Evolutionary conservation across 148 eudicot species (phyloP), one percentile per base, ranked within the genome.

Genomic region (Beta vulgaris): DNA sequence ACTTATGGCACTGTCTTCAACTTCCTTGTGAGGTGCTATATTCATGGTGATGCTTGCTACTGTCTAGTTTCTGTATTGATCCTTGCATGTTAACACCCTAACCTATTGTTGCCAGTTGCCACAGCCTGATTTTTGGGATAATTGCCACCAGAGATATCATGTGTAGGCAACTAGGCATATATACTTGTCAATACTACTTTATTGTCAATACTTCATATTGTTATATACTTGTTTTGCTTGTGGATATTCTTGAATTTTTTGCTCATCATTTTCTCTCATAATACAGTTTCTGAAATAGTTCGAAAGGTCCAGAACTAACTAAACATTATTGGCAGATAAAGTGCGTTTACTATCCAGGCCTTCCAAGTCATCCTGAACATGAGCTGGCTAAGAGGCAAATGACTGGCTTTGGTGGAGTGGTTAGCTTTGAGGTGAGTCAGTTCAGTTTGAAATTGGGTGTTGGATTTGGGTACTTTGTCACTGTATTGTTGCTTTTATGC

Each of bases 341-440:
- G 72, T 86, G 63, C 39, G 98, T 93, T 67, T 91, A 93, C 74
- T 91, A 93, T 83, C 98, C 97, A 61, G 98, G 95, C 73, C 84
- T 93, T 87, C 79, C 85, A 75, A 91, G 98, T 88, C 98, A 93
- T 81, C 98, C 94, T 29, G 98, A 91, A 78, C 92, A 93, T 69
- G 78, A 89, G 67, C 79, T 93, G 69, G 97, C 98, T 72, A 90
- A 87, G 85, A 76, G 67, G 62, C 98, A 93, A 84, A 91, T 93
- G 98, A 86, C 82, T 75, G 97, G 98, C 77, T 93, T 89, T 84
- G 98, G 97, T 68, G 98, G 98, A 57, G 97, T 93, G 60, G 98
- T 91, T 72, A 93, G 98, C 75, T 93, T 93, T 87, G 98, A 93
- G 95, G 98, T 90, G 69, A 76, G 90, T 85, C 69, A 21, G 31